phyloP scores from a whole-genome alignment of 306 rosid species.

The Acacia melanoxylon region DNA sequence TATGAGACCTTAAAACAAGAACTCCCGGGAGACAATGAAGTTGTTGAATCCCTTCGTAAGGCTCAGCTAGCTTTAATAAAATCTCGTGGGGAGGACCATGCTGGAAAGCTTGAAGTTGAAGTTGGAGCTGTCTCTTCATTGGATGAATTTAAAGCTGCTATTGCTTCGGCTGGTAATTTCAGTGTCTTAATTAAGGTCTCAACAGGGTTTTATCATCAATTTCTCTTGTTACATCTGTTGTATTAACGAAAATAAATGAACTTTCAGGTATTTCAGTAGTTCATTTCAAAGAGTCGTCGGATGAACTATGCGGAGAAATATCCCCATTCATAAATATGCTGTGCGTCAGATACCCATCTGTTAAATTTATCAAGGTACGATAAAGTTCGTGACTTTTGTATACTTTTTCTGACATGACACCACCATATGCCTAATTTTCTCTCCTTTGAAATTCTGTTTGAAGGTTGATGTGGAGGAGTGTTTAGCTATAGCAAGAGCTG shows the following conservation, averaged over 20 bases:
- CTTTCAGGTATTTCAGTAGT: constrained; percentile 73
- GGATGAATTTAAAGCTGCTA: constrained; percentile 63
- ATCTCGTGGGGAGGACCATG: constrained; percentile 45
- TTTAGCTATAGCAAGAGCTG: constrained; percentile 51
- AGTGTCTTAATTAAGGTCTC: neutral
- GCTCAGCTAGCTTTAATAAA: constrained; percentile 66
- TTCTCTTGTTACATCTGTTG: constrained; percentile 21
- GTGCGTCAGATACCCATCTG: constrained; percentile 65
- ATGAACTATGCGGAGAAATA: constrained; percentile 68
- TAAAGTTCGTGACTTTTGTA: neutral
- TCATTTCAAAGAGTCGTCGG: constrained; percentile 71
- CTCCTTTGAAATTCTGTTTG: constrained; percentile 9
- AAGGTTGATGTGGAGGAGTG: constrained; percentile 71
- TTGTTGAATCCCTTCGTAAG: constrained; percentile 64
- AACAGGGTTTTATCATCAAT: constrained; percentile 8
- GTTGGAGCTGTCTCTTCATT: constrained; percentile 75
- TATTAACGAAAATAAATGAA: constrained; percentile 28
- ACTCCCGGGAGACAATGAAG: constrained; percentile 78
- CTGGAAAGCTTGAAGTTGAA: constrained; percentile 62
- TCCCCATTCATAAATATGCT: constrained; percentile 78
- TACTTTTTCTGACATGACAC: neutral
- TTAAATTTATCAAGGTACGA: constrained; percentile 60
- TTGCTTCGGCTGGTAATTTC: constrained; percentile 68
- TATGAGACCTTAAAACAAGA: constrained; percentile 66
- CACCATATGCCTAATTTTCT: constrained; percentile 26